These are phyloP conservation scores for Dothideomycetes sp. DNA, from an alignment of 2,329 filamentous ascomycete genomes.

Conservation along the genomic window DNA sequence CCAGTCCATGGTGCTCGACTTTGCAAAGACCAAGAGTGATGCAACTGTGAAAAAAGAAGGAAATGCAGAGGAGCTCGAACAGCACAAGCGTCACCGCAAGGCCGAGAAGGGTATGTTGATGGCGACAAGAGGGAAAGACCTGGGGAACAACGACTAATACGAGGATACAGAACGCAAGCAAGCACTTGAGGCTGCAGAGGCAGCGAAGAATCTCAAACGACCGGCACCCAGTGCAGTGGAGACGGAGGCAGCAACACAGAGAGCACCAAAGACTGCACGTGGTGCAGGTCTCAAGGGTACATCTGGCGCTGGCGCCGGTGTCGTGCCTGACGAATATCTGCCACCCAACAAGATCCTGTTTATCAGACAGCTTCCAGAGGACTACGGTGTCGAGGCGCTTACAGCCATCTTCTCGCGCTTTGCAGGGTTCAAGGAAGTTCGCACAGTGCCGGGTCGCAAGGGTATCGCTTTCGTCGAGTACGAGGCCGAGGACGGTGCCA, in stretches of 20 bases:
- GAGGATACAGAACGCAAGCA: constrained; percentile 64
- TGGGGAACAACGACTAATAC: constrained; percentile 18
- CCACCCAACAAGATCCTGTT: constrained; percentile 97
- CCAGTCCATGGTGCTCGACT: constrained; percentile 77
- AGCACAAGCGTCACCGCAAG: constrained; percentile 71
- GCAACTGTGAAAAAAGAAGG: constrained; percentile 69
- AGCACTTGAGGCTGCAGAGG: constrained; percentile 69
- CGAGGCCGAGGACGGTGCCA: constrained; percentile 79
- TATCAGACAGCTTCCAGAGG: constrained; percentile 82
- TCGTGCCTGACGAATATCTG: constrained; percentile 94
- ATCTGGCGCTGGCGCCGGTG: constrained; percentile 55
- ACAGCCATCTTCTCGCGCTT: constrained; percentile 77
- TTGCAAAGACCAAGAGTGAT: constrained; percentile 77
- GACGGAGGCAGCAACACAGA: constrained; percentile 27
- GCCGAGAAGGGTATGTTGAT: constrained; percentile 72
- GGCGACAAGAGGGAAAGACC: constrained; percentile 22
- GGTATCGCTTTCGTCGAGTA: constrained; percentile 97
- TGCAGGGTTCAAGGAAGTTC: constrained; percentile 88
- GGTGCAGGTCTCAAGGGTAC: constrained; percentile 64
- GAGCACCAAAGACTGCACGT: constrained; percentile 56
- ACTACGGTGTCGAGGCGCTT: constrained; percentile 72
- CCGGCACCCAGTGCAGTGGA: constrained; percentile 40
- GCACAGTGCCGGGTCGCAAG: constrained; percentile 73
- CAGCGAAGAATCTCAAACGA: constrained; percentile 67
- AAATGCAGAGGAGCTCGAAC: constrained; percentile 72